A percentile compares a stretch with the other conserved stretches of the same genome.
Evolutionary conservation across 805 yeast genomes (phyloP).

Genomic region (Myxozyma melibiosi): DNA sequence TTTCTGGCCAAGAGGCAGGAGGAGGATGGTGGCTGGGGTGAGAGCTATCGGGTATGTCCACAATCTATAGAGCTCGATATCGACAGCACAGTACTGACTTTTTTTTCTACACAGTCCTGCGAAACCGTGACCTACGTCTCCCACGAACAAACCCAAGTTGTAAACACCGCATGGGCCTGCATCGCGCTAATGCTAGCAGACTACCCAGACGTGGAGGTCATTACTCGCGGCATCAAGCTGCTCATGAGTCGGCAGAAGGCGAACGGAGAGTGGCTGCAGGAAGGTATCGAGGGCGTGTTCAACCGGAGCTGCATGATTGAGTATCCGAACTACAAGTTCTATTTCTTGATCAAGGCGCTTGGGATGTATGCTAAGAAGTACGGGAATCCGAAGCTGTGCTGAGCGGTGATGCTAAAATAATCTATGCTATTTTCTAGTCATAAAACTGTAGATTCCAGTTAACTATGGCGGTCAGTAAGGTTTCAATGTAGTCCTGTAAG

Average conservation of each 20-base stretch:
- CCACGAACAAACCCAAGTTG: slow-evolving; percentile 55
- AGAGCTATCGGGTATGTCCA: slow-evolving; percentile 77
- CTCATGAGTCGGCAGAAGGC: slow-evolving; percentile 65
- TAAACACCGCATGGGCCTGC: slow-evolving; percentile 91
- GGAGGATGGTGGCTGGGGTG: slow-evolving; percentile 97
- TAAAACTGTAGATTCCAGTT: background rate
- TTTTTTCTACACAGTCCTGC: slow-evolving; percentile 17
- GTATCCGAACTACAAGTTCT: slow-evolving; percentile 87
- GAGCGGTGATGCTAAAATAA: background rate
- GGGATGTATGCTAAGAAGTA: slow-evolving; percentile 59
- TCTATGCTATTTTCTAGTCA: background rate
- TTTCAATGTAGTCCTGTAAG: background rate
- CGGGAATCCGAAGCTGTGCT: slow-evolving; percentile 9
- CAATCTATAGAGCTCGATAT: background rate
- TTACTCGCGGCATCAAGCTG: slow-evolving; percentile 63
- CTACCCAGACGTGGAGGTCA: slow-evolving; percentile 69
- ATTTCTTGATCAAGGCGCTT: slow-evolving; percentile 90
- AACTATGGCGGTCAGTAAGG: too few relatives aligned
- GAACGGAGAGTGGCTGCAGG: slow-evolving; percentile 84
- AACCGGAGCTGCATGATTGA: slow-evolving; percentile 75
- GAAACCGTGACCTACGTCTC: slow-evolving; percentile 29
- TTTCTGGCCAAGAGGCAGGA: slow-evolving; percentile 75
- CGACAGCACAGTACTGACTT: background rate
- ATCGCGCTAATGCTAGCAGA: slow-evolving; percentile 79
- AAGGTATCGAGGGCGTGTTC: slow-evolving; percentile 92